Base-by-base conservation (phyloP, 2,329 filamentous ascomycete species). In the Ceratocystis diversiconidia region DNA sequence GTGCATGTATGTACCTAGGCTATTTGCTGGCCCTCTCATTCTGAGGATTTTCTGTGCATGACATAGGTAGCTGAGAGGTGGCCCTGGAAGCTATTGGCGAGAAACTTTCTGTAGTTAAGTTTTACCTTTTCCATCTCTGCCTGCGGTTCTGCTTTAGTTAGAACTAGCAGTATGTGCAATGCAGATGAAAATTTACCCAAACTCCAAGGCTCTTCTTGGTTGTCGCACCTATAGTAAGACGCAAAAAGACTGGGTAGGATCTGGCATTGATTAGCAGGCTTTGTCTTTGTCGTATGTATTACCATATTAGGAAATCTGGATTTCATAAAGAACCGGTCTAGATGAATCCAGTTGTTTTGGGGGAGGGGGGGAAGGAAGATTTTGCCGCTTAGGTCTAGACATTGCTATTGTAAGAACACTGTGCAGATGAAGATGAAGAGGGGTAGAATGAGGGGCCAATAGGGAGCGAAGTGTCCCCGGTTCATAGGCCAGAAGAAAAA, bases 11-110 rank as follows among this genome's bases (percentile, higher is more conserved):
- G 28, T 36, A 36, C 32, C 32, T 12, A 36, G 32, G 32, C 32
- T 36, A 32, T 30, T 36, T 30, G 28, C 32, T 36, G 10, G 10
- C 32, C 32, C 3, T 7, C 19, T 57, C 17, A 12, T 5, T 30
- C 52, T 30, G 10, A 57, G 52, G 25, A 57, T 57, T 57, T 22
- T 12, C 52, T 17, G 52, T 59, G 52, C 52, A 59, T 59, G 28
- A 59, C 52, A 59, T 5, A 59, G 52, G 25, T n/a, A 59, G 52
- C 52, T 59, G 52, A 57, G 52, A 57, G 28, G 25, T 57, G 52
- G 52, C 52, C 5, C 25, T 32, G 52, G 52, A 32, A 59, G 28
- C 52, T 59, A 6, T 25, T 30, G 12, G 12, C 52, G 28, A 32
- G 25, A 59, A 30, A n/a, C 25, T 30, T 32, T 19, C 12, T 59